phyloP scores from a whole-genome alignment of 192 early-diverging fungal species.

The Backusella mclennaniae region DNA sequence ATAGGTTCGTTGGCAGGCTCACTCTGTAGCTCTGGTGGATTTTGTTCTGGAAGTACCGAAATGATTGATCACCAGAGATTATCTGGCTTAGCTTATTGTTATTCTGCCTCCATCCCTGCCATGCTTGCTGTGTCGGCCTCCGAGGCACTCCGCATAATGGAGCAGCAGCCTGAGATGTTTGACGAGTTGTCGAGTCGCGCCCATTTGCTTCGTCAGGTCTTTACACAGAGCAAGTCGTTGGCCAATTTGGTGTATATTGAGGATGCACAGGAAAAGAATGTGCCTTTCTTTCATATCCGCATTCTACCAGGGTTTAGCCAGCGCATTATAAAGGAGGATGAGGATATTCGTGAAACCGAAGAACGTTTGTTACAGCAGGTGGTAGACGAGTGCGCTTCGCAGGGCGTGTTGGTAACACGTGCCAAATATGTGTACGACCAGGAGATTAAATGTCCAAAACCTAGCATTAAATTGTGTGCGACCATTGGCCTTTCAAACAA shows the following conservation, averaged over 20 bases:
- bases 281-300: constrained; percentile 79
- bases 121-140: constrained; percentile 88
- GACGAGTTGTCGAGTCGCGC: constrained; percentile 63
- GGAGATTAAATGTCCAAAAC: constrained; percentile 68
- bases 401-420: constrained; percentile 83
- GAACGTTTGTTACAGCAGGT: constrained; percentile 78
- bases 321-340: constrained; percentile 14
- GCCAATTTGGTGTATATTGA: constrained; percentile 20
- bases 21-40: constrained; percentile 85
- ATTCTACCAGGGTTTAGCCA: constrained; percentile 43
- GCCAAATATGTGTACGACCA: constrained; percentile 88
- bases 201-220: constrained; percentile 48
- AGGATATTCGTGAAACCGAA: constrained; percentile 60
- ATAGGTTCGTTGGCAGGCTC: constrained; percentile 80
- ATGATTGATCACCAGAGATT: constrained; percentile 91
- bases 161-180: constrained; percentile 47
- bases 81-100: constrained; percentile 87
- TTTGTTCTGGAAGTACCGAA: constrained; percentile 85
- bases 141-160: constrained; percentile 72
- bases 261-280: neutral
- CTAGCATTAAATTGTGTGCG: constrained; percentile 83
- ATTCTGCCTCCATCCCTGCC: constrained; percentile 93
- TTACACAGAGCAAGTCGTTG: constrained; percentile 21
- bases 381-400: constrained; percentile 70
- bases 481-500: constrained; percentile 74